phyloP scores from a whole-genome alignment of 371 early-diverging fungal species.

The Mortierella sp. region DNA sequence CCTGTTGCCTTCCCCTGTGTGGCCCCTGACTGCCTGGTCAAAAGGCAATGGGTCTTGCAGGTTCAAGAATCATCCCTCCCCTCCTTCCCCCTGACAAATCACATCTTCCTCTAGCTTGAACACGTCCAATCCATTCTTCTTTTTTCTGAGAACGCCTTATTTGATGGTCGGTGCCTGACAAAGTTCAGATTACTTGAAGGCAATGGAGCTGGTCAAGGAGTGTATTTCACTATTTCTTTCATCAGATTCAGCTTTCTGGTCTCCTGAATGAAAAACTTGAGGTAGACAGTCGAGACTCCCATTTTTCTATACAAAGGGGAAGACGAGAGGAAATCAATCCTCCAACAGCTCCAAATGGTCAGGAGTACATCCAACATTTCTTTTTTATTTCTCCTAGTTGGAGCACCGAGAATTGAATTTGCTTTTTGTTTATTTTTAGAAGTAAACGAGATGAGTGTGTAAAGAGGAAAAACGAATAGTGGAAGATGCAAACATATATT shows the following conservation, averaged over 20 bases:
- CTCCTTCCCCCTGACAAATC: too few relatives aligned
- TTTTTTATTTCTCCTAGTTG: not conserved
- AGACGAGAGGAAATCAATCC: not conserved
- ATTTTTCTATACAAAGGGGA: not conserved
- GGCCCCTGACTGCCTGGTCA: too few relatives aligned
- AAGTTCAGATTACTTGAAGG: too few relatives aligned
- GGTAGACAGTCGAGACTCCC: not conserved
- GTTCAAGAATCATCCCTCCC: too few relatives aligned
- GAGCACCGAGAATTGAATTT: slow-evolving; percentile 5
- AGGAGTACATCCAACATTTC: not conserved
- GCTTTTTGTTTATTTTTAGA: slow-evolving; percentile 13
- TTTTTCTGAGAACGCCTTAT: too few relatives aligned
- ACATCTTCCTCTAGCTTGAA: not conserved
- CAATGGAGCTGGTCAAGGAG: too few relatives aligned
- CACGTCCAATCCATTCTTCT: not conserved
- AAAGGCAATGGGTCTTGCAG: too few relatives aligned
- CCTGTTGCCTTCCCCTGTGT: too few relatives aligned
- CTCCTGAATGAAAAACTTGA: not conserved
- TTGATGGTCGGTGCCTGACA: too few relatives aligned
- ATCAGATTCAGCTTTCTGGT: not conserved
- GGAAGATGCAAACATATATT: too few relatives aligned
- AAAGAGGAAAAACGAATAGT: not conserved
- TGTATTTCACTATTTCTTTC: not conserved
- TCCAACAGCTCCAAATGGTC: not conserved
- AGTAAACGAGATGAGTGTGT: not conserved